A percentile compares a stretch with the other conserved stretches of the same genome.
Conservation (phyloP, 768 basidiomycete species). For the Dacryopinax spathularia region DNA sequence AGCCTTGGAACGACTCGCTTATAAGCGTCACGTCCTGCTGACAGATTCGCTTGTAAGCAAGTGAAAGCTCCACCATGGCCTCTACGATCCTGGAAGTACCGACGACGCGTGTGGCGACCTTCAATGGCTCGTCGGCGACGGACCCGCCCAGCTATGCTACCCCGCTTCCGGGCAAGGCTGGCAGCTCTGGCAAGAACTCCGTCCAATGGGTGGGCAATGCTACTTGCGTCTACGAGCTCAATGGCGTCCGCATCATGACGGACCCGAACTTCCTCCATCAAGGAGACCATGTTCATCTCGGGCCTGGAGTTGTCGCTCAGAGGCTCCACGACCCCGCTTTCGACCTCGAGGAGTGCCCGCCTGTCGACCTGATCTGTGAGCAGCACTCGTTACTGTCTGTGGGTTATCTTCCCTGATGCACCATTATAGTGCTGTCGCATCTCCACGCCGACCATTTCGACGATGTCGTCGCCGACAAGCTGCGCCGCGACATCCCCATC, state of each 20-base stretch:
- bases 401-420: background rate
- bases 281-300: constrained; percentile 21
- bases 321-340: constrained; percentile 23
- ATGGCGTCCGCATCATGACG: constrained; percentile 17
- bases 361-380: constrained; percentile 22
- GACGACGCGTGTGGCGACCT: background rate
- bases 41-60: too few relatives aligned
- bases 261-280: constrained; percentile 21
- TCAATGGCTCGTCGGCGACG: background rate
- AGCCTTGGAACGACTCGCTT: too few relatives aligned
- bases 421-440: background rate
- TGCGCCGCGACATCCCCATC: constrained; percentile 24
- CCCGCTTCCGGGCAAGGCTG: too few relatives aligned
- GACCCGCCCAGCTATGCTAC: background rate
- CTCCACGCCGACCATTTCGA: constrained; percentile 25
- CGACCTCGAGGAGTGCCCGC: constrained; percentile 20
- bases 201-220: constrained; percentile 12
- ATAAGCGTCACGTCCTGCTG: too few relatives aligned
- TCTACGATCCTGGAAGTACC: background rate
- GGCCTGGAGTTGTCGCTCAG: constrained; percentile 21
- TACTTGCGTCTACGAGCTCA: constrained; percentile 17
- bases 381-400: constrained; percentile 20
- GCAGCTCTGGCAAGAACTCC: background rate
- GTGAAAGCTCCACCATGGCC: background rate
- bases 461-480: constrained; percentile 21